A percentile compares a stretch with the other conserved stretches of the same genome.
Evolutionary conservation across 2,329 filamentous ascomycete species (phyloP).

Genomic region (Trichoderma cornu-damae): DNA sequence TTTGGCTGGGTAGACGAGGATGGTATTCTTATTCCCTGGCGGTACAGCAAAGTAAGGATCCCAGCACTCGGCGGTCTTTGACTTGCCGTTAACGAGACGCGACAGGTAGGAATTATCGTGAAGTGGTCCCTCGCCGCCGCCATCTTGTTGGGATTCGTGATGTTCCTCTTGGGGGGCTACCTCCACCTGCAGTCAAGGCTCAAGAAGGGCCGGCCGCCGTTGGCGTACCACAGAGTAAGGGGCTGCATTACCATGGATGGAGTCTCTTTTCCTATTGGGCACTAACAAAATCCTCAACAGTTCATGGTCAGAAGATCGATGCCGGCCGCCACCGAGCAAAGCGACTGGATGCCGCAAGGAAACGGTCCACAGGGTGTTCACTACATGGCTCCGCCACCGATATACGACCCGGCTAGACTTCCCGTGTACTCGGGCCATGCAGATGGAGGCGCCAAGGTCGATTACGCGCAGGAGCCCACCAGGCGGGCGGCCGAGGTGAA

Average conservation of each 20-base stretch:
- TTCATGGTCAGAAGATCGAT: constrained; percentile 46
- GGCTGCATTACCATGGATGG: no score
- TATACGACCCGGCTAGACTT: constrained; percentile 55
- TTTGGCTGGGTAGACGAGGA: constrained; percentile 10
- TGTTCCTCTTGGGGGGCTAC: constrained; percentile 64
- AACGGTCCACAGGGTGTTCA: constrained; percentile 27
- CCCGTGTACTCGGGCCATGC: constrained; percentile 50
- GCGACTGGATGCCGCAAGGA: constrained; percentile 25
- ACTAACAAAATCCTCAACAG: constrained; percentile 29
- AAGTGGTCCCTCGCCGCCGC: constrained; percentile 66
- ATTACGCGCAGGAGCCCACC: constrained; percentile 39
- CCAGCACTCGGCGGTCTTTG: background rate
- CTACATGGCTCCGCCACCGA: constrained; percentile 52
- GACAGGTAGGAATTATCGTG: constrained; percentile 42
- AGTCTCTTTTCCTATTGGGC: background rate
- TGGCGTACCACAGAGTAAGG: constrained; percentile 66
- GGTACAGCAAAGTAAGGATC: constrained; percentile 28
- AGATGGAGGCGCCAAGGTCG: constrained; percentile 47
- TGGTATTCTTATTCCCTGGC: constrained; percentile 26
- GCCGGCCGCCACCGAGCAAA: background rate
- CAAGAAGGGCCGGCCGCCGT: constrained; percentile 57
- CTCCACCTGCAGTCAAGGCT: constrained; percentile 64
- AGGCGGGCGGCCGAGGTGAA: constrained; percentile 25
- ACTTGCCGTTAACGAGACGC: background rate
- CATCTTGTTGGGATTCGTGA: constrained; percentile 53